Evolutionary conservation across 2,329 filamentous ascomycete species (phyloP).

Genomic region (Macrophomina phaseolina): DNA sequence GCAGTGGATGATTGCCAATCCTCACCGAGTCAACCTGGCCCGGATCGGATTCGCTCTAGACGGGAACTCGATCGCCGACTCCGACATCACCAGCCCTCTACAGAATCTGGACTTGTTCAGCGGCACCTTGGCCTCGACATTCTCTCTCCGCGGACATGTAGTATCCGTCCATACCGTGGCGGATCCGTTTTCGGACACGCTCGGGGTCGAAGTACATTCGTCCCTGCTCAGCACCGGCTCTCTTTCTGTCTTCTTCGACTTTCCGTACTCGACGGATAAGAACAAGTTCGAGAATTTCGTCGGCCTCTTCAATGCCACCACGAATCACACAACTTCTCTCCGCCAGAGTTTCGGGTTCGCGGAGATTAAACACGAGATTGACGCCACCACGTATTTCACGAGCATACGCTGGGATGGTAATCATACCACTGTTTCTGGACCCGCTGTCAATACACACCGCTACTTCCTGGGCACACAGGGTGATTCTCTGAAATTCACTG

Average conservation of each 20-base stretch:
- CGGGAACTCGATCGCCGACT: constrained; percentile 36
- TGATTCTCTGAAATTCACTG: constrained; percentile 35
- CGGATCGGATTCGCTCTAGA: constrained; percentile 53
- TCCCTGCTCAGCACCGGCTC: constrained; percentile 45
- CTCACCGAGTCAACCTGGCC: constrained; percentile 58
- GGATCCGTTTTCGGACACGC: constrained; percentile 54
- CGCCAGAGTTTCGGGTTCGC: constrained; percentile 38
- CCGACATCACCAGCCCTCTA: neutral
- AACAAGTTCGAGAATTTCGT: constrained; percentile 63
- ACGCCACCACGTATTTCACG: constrained; percentile 51
- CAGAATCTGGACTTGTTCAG: constrained; percentile 58
- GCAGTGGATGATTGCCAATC: constrained; percentile 62
- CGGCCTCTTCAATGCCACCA: constrained; percentile 57
- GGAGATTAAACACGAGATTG: constrained; percentile 52
- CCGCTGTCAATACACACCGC: constrained; percentile 48
- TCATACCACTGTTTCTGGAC: constrained; percentile 41
- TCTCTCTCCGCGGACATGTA: constrained; percentile 47
- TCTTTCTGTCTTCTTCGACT: constrained; percentile 59
- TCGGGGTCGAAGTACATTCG: constrained; percentile 53
- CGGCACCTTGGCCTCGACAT: constrained; percentile 52
- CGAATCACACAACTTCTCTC: constrained; percentile 51
- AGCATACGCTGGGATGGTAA: constrained; percentile 47
- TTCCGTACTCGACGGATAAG: constrained; percentile 54
- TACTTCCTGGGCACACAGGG: constrained; percentile 48
- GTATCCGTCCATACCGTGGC: constrained; percentile 54